Evolutionary conservation across 257 asterid species (phyloP), one percentile per base, ranked within the genome.

Genomic region (Ajuga chamaepitys): DNA sequence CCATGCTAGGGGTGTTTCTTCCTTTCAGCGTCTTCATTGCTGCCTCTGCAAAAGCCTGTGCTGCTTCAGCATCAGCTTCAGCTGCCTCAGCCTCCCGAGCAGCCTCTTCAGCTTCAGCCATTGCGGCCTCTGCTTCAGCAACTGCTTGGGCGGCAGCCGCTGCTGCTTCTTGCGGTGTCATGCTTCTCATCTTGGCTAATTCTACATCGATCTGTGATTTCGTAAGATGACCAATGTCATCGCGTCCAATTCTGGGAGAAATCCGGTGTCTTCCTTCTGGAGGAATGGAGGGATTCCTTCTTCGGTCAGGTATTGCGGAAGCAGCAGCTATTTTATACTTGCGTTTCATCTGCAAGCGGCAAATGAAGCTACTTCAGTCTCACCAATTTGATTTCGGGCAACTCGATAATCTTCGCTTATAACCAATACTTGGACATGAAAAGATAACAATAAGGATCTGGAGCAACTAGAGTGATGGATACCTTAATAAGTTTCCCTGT

Each of bases 91-190:
- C 98, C 67, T 83, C 95, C 52, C 80, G 85, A 52, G 95, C 95
- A 8, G 98, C 96, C 80, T 83, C 95, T 77, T 83, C 96, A 68
- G 98, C 98, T 71, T 91, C 98, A 35, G 90, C 96, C 82, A 91
- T 79, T 50, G 98, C 95, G 71, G 87, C 90, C 75, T 91, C 98
- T 30, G 98, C 98, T 71, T 88, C 98, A 20, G 96, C 96, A 41
- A 91, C 96, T 51, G 98, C 96, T 81, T 77, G 90, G 65, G 98
- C 98, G 12, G 98, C 98, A 69, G 94, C 95, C 3, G 82, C 87
- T 6, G 96, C 96, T 8, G 96, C 98, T 83, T 91, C 96, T 74
- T 86, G 74, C 7, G 86, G 85, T 50, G 82, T 85, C 96, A 80
- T 85, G 55, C 74, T 82, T 81, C 84, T 86, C 89, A 83, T 81